Evolutionary conservation across 306 rosid genomes (phyloP), one percentile per base, ranked within the genome.

Genomic region (Morella rubra): DNA sequence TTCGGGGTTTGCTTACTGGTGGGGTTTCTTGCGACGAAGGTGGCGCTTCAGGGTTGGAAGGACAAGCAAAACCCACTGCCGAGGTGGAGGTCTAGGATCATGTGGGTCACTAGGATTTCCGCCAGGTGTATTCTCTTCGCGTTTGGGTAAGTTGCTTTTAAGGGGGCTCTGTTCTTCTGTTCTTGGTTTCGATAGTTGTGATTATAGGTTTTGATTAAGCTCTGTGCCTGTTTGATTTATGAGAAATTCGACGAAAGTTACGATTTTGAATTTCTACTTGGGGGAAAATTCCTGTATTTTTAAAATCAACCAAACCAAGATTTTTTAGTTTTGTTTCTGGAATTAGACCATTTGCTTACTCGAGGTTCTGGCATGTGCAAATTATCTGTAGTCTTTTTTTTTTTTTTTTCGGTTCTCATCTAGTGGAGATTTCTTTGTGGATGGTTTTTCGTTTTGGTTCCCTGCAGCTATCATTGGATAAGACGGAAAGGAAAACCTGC

Each of bases 391-490:
- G 20, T 40, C 5, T 18, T 52, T 44, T 55, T 5, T 6, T 32
- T 32, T 14, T 80, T 74, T 61, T 6, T 76, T 56, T 51, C 47
- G 32, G 75, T 75, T 82, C 65, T 71, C 64, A 56, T 41, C n/a
- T 45, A 56, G 42, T 61, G 51, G 54, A 73, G n/a, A 8, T 41
- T 20, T 50, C 68, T 52, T 18, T 53, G 58, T 73, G 59, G 44
- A 44, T 71, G 72, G 44, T 73, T 79, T 66, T 70, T 69, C 62
- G 42, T 56, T 81, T 56, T 51, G 68, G 45, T 46, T 46, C 19
- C 20, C 86, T 84, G 84, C 91, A 96, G 99, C 74, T 96, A 96
- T 85, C 99, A 96, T 22, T 96, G 99, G 99, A 92, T 96, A 85
- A 87, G 73, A 74, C 89, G 98, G 85, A 96, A 82, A 78, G 99